Conservation (phyloP, 495 filamentous ascomycete species). For the Wilcoxina mikolae region DNA sequence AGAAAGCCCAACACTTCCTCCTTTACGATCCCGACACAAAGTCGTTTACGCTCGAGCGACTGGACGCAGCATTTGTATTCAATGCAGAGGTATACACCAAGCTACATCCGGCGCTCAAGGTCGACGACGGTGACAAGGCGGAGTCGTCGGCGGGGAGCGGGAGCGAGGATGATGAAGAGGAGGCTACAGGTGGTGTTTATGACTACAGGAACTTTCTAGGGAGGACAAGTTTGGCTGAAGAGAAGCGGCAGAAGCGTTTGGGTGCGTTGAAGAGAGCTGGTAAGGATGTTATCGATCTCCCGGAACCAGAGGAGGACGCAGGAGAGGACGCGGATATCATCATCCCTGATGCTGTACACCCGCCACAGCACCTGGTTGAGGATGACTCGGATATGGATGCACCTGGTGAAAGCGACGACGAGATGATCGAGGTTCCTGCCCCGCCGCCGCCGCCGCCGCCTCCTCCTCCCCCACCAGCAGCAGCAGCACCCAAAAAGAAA, state of each 20-base stretch:
- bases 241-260: conserved; percentile 22
- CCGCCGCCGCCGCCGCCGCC: neutral
- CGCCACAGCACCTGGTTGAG: neutral
- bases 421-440: neutral
- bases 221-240: conserved; percentile 21
- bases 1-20: conserved; percentile 23
- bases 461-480: neutral
- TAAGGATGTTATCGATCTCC: conserved; percentile 15
- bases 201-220: conserved; percentile 25
- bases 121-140: neutral
- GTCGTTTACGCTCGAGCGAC: conserved; percentile 26
- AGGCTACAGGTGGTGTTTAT: conserved; percentile 9
- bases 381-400: conserved; percentile 21
- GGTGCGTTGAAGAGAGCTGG: conserved; percentile 23
- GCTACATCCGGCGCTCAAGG: conserved; percentile 17
- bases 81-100: conserved; percentile 24
- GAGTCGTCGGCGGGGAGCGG: neutral
- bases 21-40: conserved; percentile 23
- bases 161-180: conserved; percentile 23
- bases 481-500: neutral
- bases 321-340: conserved; percentile 3
- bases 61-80: conserved; percentile 22
- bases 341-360: neutral
- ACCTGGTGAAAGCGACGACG: conserved; percentile 21
- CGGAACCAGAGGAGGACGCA: conserved; percentile 8